phyloP scores from a whole-genome alignment of 2,329 filamentous ascomycete species.

The Cladosporium sp. region DNA sequence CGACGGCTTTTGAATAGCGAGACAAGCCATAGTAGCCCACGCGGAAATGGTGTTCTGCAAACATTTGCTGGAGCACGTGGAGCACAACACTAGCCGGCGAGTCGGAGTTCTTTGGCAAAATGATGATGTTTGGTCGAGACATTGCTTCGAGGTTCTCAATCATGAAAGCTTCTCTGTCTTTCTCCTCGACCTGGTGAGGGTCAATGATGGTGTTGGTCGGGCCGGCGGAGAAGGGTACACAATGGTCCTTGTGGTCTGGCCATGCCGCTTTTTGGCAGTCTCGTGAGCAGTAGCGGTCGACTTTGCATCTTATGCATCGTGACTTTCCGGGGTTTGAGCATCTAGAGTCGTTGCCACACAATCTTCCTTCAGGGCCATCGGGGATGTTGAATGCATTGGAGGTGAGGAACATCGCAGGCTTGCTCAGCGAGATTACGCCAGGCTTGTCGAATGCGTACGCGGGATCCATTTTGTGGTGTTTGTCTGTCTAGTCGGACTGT shows the following conservation, averaged over 20 bases:
- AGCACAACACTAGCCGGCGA: slow-evolving; percentile 13
- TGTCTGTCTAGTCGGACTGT: neutral
- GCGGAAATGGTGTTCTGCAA: slow-evolving; percentile 15
- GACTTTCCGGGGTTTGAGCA: slow-evolving; percentile 12
- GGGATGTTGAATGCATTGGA: slow-evolving; percentile 16
- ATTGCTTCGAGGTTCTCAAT: slow-evolving; percentile 8
- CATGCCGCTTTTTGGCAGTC: slow-evolving; percentile 40
- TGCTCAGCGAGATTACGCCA: slow-evolving; percentile 10
- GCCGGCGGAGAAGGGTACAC: slow-evolving; percentile 20
- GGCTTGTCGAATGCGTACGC: slow-evolving; percentile 18
- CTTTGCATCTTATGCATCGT: slow-evolving; percentile 37
- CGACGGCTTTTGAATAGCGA: slow-evolving; percentile 6
- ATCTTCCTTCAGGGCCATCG: slow-evolving; percentile 13
- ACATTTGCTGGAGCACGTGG: slow-evolving; percentile 15
- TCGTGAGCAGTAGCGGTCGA: slow-evolving; percentile 36
- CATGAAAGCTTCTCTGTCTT: slow-evolving; percentile 15
- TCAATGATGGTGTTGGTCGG: slow-evolving; percentile 17
- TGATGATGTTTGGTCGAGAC: slow-evolving; percentile 9
- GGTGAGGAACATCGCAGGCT: slow-evolving; percentile 16
- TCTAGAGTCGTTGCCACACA: slow-evolving; percentile 14
- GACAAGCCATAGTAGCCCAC: slow-evolving; percentile 18
- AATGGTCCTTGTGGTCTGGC: slow-evolving; percentile 40
- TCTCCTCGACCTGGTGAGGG: slow-evolving; percentile 6
- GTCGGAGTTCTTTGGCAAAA: slow-evolving; percentile 11
- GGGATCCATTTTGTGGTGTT: neutral